Evolutionary conservation across 2,329 filamentous ascomycete species (phyloP).

Genomic region (Arachnomyces sp.): DNA sequence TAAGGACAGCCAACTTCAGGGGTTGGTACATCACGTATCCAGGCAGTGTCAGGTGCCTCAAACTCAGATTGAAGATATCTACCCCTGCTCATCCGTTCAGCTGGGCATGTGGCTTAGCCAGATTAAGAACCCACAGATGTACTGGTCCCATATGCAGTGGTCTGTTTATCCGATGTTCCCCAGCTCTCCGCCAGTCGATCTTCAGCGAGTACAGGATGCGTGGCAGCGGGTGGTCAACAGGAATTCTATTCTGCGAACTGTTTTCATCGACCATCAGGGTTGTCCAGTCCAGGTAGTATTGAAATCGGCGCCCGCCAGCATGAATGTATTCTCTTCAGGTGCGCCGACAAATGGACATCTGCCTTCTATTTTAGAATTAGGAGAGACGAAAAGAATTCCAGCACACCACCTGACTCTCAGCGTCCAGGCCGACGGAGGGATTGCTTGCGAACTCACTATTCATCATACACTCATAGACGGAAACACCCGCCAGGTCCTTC

Average conservation of each 20-base stretch:
- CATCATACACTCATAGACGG: slow-evolving; percentile 42
- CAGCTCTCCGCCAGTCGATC: slow-evolving; percentile 23
- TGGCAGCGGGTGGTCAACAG: slow-evolving; percentile 24
- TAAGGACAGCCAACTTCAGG: slow-evolving; percentile 23
- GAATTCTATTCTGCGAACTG: slow-evolving; percentile 28
- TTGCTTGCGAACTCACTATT: slow-evolving; percentile 37
- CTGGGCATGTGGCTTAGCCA: slow-evolving; percentile 3
- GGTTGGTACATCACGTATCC: slow-evolving; percentile 19
- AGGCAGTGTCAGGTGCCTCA: slow-evolving; percentile 24
- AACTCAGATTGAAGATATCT: slow-evolving; percentile 13
- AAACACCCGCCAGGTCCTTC: slow-evolving; percentile 35
- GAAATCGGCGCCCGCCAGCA: background rate
- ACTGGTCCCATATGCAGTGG: background rate
- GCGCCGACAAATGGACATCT: background rate
- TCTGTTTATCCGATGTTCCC: slow-evolving; percentile 25
- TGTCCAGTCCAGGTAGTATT: background rate
- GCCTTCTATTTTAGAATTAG: background rate
- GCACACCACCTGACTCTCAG: slow-evolving; percentile 33
- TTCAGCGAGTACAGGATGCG: slow-evolving; percentile 17
- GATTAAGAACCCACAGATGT: background rate
- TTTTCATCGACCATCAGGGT: slow-evolving; percentile 15
- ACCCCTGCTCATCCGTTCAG: slow-evolving; percentile 6
- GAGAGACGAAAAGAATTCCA: slow-evolving; percentile 17
- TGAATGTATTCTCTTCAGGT: background rate
- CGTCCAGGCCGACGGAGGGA: slow-evolving; percentile 20